Evolutionary conservation across 1,284 basidiomycete species (phyloP), one percentile per base, ranked within the genome.

Genomic region (Marasmius sp.): DNA sequence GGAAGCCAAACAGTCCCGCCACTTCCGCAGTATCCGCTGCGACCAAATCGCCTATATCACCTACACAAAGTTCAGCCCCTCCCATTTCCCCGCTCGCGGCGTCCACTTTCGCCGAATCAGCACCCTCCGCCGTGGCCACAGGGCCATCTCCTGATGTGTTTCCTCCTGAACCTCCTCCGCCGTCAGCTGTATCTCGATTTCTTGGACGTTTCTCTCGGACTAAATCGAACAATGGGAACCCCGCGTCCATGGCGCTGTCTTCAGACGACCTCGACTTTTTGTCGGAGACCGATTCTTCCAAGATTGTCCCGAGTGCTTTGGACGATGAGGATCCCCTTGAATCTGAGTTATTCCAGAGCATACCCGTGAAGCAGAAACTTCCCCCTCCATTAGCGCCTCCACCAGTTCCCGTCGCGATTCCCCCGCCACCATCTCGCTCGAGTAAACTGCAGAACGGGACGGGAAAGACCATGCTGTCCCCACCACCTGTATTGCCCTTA

Each of bases 261-360:
- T 79, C 83, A 2, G 85, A 89, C 62, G 90, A 92, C 69, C 75
- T 92, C 27, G 88, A 91, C 66, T 91, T 89, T 66, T 78, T 92
- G n/a, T 82, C 85, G 10, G 90, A 92, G 65, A 85, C 90, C 56
- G 85, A 87, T 5, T 87, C 88, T 4, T 47, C 16, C 45, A 47
- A 47, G 14, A 14, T n/a, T 16, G 52, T 54, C 10, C 52, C 52
- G 6, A 83, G 81, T 64, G 80, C 79, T 9, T 73, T 70, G 56
- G 83, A 86, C 64, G 75, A 73, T 39, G 71, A 75, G 12, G n/a
- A 37, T 11, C 34, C 27, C 5, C n/a, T 54, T 1, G 52, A 36
- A n/a, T 18, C 38, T 34, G 34, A 18, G 14, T 16, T 36, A 18
- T 14, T 37, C 52, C 27, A 18, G 3, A 76, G 81, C 18, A 74